Evolutionary conservation across 2,329 filamentous ascomycete species (phyloP).

Genomic region (Trichoderma brevicompactum): DNA sequence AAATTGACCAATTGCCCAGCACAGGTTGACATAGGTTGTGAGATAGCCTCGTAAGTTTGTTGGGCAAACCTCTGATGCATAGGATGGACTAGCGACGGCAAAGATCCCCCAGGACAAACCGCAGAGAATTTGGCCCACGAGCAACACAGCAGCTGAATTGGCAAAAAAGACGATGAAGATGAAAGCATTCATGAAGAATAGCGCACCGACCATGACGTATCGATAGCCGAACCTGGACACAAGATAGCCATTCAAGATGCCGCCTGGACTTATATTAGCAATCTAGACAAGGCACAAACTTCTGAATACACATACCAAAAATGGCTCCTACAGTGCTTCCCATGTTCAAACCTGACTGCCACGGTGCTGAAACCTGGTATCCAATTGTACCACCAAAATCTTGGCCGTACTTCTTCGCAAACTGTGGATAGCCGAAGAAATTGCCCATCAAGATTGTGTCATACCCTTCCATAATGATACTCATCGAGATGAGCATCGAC

Average conservation of each 20-base stretch:
- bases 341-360: constrained; percentile 56
- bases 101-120: constrained; percentile 53
- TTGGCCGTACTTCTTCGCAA: constrained; percentile 23
- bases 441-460: constrained; percentile 44
- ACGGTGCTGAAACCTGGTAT: constrained; percentile 50
- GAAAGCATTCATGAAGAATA: constrained; percentile 42
- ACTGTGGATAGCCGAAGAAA: constrained; percentile 43
- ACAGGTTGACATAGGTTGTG: constrained; percentile 52
- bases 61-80: constrained; percentile 51
- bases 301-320: constrained; percentile 41
- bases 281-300: constrained; percentile 26
- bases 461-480: constrained; percentile 51
- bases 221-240: constrained; percentile 45
- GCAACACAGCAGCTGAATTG: constrained; percentile 42
- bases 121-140: constrained; percentile 51
- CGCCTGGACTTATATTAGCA: background rate
- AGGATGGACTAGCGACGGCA: constrained; percentile 52
- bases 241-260: constrained; percentile 24
- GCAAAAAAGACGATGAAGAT: constrained; percentile 56
- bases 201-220: constrained; percentile 46
- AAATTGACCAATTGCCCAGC: constrained; percentile 53
- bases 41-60: constrained; percentile 48
- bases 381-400: constrained; percentile 21
- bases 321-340: constrained; percentile 52
- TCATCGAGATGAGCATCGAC: constrained; percentile 44